Percentiles rank a stretch among this genome's conserved stretches.
These are phyloP conservation scores for Suhomyces anneliseae DNA, from an alignment of 1,139 yeast genomes.

Conservation along the genomic window DNA sequence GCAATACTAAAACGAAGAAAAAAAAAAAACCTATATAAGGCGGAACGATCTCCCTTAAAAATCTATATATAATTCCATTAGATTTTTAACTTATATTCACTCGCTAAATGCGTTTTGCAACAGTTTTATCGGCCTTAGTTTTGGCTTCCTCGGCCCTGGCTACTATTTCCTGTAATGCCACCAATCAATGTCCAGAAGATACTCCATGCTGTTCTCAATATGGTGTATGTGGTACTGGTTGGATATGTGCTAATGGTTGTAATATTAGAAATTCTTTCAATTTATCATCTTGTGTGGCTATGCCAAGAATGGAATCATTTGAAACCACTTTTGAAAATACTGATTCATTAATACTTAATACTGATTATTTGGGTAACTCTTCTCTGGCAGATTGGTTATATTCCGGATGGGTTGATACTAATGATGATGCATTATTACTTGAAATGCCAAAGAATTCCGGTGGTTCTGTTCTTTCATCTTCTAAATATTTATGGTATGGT, in stretches of 20 bases:
- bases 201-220: constrained; percentile 82
- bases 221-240: constrained; percentile 84
- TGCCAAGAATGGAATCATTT: constrained; percentile 42
- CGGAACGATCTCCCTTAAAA: background rate
- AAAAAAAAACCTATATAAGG: background rate
- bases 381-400: constrained; percentile 70
- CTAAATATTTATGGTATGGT: constrained; percentile 86
- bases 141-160: constrained; percentile 8
- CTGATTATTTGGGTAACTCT: constrained; percentile 67
- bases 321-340: constrained; percentile 38
- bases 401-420: constrained; percentile 61
- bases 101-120: constrained; percentile 4
- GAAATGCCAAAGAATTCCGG: constrained; percentile 80
- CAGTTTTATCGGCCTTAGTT: constrained; percentile 8
- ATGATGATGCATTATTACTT: constrained; percentile 55
- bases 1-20: too few species aligned
- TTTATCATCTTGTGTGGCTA: constrained; percentile 67
- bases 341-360: constrained; percentile 31
- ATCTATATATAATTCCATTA: too few species aligned
- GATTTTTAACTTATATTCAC: background rate
- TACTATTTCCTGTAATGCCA: constrained; percentile 46
- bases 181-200: constrained; percentile 63
- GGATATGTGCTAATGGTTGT: constrained; percentile 80
- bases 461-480: constrained; percentile 81
- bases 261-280: constrained; percentile 66